Conservation (phyloP, 2,329 filamentous ascomycete genomes). For the Ramichloridium luteum region DNA sequence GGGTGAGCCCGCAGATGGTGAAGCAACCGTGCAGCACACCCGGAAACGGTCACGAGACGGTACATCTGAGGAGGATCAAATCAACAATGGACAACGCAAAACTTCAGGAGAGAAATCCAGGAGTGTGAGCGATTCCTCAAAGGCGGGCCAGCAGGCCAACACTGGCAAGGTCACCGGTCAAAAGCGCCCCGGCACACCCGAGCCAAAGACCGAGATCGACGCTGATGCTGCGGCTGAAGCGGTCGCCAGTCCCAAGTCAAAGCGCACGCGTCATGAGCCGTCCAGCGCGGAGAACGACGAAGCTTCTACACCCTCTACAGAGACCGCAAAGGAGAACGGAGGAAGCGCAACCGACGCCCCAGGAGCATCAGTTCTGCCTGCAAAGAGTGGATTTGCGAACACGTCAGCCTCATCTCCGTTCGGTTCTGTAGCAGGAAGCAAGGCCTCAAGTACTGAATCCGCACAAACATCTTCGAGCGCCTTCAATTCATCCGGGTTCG, state of each 20-base stretch:
- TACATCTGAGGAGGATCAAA: conserved; percentile 24
- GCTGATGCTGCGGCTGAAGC: conserved; percentile 12
- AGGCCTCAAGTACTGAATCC: conserved; percentile 21
- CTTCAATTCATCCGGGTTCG: conserved; percentile 41
- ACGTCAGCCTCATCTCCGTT: conserved; percentile 37
- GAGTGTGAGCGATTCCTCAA: conserved; percentile 6
- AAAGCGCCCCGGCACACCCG: conserved; percentile 13
- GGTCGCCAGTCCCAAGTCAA: conserved; percentile 36
- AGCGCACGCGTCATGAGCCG: conserved; percentile 29
- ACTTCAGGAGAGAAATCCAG: conserved; percentile 23
- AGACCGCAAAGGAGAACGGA: conserved; percentile 7
- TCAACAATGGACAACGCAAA: conserved; percentile 22
- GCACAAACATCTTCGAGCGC: conserved; percentile 31
- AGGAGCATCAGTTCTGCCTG: conserved; percentile 2
- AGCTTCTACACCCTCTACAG: too few species aligned
- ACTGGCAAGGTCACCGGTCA: conserved; percentile 8
- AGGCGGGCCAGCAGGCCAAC: conserved; percentile 15
- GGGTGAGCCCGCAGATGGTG: conserved; percentile 24
- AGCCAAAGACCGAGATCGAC: conserved; percentile 9
- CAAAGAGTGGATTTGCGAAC: conserved; percentile 33
- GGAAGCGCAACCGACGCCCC: conserved; percentile 9
- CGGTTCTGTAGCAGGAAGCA: conserved; percentile 29
- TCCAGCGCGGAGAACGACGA: conserved; percentile 23
- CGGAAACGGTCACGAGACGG: conserved; percentile 38
- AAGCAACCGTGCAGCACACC: conserved; percentile 28